These are phyloP conservation scores for Yamadazyma kitorensis DNA, from an alignment of 805 yeast genomes.

Conservation along the genomic window DNA sequence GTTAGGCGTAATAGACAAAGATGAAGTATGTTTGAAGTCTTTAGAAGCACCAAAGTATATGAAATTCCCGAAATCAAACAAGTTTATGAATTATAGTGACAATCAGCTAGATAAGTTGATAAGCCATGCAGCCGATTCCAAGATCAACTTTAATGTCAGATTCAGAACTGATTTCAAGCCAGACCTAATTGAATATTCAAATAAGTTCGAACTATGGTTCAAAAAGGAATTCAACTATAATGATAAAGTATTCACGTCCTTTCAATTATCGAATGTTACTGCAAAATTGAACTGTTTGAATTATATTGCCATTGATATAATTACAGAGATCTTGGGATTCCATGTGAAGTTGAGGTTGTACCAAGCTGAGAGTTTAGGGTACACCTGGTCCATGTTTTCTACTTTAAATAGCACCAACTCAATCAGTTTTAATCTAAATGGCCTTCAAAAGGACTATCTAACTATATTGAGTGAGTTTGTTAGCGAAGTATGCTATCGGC, in stretches of 20 bases:
- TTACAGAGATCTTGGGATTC: constrained; percentile 46
- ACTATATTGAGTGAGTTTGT: constrained; percentile 33
- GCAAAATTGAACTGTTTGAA: constrained; percentile 31
- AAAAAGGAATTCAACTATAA: constrained; percentile 32
- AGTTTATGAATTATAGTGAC: background rate
- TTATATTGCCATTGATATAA: constrained; percentile 51
- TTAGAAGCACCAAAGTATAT: constrained; percentile 21
- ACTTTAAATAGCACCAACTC: constrained; percentile 55
- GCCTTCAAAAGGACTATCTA: constrained; percentile 43
- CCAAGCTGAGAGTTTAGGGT: constrained; percentile 53
- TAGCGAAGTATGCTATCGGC: constrained; percentile 23
- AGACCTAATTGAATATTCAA: constrained; percentile 28
- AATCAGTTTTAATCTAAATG: constrained; percentile 51
- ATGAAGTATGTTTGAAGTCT: background rate
- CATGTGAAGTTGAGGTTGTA: constrained; percentile 44
- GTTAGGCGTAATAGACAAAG: background rate
- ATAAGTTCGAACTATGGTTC: constrained; percentile 51
- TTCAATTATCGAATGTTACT: constrained; percentile 39
- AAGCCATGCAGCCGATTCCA: background rate
- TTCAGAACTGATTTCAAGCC: constrained; percentile 29
- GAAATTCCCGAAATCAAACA: constrained; percentile 8
- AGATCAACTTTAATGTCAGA: constrained; percentile 15
- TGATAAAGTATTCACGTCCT: constrained; percentile 39
- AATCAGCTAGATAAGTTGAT: constrained; percentile 1
- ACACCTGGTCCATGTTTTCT: constrained; percentile 54